These are phyloP conservation scores for Salvia rosmarinus DNA, from an alignment of 257 asterid genomes.

Conservation along the genomic window DNA sequence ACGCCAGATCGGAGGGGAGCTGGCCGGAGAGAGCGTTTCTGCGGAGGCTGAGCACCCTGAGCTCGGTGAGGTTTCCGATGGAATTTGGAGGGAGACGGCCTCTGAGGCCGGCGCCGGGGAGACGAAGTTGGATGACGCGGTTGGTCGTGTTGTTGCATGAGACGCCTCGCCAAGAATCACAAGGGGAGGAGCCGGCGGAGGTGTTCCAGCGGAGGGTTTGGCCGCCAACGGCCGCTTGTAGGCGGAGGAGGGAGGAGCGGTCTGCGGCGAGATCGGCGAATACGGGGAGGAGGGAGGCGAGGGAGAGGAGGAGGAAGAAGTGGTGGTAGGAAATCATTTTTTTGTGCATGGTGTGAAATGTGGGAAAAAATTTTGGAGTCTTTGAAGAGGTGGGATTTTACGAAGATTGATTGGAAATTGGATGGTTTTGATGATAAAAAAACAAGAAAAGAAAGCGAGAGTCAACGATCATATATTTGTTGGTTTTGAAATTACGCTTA, in stretches of 20 bases:
- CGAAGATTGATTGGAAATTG: neutral
- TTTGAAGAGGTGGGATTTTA: neutral
- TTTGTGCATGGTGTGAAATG: constrained; percentile 28
- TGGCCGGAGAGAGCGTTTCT: constrained; percentile 53
- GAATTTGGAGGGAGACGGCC: constrained; percentile 49
- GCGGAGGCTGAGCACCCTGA: constrained; percentile 65
- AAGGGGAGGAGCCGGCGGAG: constrained; percentile 38
- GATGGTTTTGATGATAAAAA: neutral
- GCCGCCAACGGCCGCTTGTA: constrained; percentile 47
- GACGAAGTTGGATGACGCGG: constrained; percentile 56
- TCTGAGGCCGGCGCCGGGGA: constrained; percentile 53
- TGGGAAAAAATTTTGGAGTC: neutral
- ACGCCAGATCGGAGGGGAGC: constrained; percentile 56
- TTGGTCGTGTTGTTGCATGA: constrained; percentile 28
- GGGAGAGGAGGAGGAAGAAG: constrained; percentile 32
- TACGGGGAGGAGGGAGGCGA: constrained; percentile 28
- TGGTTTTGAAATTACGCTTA: neutral
- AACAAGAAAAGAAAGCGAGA: no score
- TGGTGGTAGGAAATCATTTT: constrained; percentile 27
- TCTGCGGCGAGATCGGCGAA: constrained; percentile 48
- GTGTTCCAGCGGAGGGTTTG: constrained; percentile 57
- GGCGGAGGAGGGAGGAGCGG: constrained; percentile 55
- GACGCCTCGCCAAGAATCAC: constrained; percentile 63
- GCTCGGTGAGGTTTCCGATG: constrained; percentile 53
- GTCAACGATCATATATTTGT: constrained; percentile 30